Base-by-base conservation (phyloP, 176 grass and related monocot genomes). In the Hyparrhenia diplandra region DNA sequence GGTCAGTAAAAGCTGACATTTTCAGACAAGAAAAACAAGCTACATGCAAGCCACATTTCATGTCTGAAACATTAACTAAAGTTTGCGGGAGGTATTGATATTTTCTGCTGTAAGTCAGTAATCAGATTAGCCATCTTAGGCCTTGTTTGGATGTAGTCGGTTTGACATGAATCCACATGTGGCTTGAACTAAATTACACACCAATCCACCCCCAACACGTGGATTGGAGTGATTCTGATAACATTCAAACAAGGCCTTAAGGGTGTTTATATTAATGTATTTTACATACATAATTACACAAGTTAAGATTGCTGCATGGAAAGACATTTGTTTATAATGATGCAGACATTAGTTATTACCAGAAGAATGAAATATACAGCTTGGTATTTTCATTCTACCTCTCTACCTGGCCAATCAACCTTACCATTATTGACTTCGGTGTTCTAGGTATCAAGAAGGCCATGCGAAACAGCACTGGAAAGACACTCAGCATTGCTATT, bases 381-480 rank as follows among this genome's bases (percentile, higher is more conserved):
- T 40, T 60, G 34, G 47, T 2, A 29, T 64, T 49, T 34, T 2
- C 77, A 31, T 40, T n/a, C n/a, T n/a, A n/a, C n/a, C n/a, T n/a
- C n/a, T n/a, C n/a, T n/a, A 43, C 20, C 27, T 49, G 14, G 10
- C 30, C 10, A 61, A 46, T 74, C 18, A 24, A 49, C 20, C 14
- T 40, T 32, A 7, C 8, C 36, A 62, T 84, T 63, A 46, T 76
- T 35, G 13, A 24, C 62, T 71, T 64, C 6, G 5, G 23, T 46
- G 20, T 71, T 29, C 35, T 41, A 99, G 96, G 84, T 99, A 99
- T 57, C 82, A 95, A 95, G 90, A 95, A 91, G 96, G 96, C 34
- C 96, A 99, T 82, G 93, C 92, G n/a, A 87, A 93, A 47, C 88
- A 85, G 51, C 96, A 98, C 39, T 98, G 92, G 92, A 98, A 98